These are phyloP conservation scores for Cryoendolithus antarcticus DNA, from an alignment of 2,329 filamentous ascomycete genomes.

Conservation along the genomic window DNA sequence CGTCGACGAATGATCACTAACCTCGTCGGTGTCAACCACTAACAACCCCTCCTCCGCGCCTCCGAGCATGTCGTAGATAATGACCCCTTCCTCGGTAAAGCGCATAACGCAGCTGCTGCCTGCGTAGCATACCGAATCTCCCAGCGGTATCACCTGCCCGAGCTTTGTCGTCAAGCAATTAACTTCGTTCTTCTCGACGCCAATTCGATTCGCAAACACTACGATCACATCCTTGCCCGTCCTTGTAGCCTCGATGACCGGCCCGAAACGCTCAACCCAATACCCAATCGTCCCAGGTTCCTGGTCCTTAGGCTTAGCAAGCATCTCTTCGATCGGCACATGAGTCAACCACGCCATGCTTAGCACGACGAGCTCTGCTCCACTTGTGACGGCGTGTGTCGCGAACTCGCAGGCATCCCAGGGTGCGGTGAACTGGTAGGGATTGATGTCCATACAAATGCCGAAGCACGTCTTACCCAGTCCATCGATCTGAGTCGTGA, in stretches of 20 bases:
- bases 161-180: conserved; percentile 17
- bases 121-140: conserved; percentile 46
- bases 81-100: conserved; percentile 52
- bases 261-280: conserved; percentile 61
- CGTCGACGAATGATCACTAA: conserved; percentile 8
- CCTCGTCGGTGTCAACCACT: conserved; percentile 50
- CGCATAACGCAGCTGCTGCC: conserved; percentile 62
- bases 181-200: conserved; percentile 38
- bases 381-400: conserved; percentile 43
- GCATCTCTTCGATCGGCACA: conserved; percentile 35
- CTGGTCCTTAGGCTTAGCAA: conserved; percentile 40
- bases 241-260: conserved; percentile 29
- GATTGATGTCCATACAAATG: conserved; percentile 50
- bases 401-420: conserved; percentile 47
- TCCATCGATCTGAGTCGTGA: conserved; percentile 26
- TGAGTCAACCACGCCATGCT: conserved; percentile 68
- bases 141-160: conserved; percentile 18
- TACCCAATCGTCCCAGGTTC: conserved; percentile 65
- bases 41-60: conserved; percentile 58
- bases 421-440: conserved; percentile 47
- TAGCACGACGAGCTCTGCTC: conserved; percentile 53
- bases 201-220: conserved; percentile 59
- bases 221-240: conserved; percentile 49
- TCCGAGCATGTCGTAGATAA: conserved; percentile 56
- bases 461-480: conserved; percentile 30